Evolutionary conservation across 1,284 basidiomycete genomes (phyloP), one percentile per base, ranked within the genome.

Genomic region (Ganoderma lucidum): DNA sequence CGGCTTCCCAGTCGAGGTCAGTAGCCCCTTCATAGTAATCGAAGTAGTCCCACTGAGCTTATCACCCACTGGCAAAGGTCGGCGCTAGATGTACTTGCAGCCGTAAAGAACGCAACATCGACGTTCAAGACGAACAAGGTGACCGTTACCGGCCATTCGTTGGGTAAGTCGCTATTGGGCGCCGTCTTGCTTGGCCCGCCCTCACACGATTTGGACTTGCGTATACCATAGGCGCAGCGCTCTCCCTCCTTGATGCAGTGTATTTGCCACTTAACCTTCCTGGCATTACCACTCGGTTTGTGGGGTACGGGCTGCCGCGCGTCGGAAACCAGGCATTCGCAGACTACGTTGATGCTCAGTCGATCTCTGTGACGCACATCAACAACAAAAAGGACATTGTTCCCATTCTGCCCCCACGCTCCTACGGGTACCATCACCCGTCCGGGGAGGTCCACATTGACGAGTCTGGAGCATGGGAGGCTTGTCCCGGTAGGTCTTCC

Each of bases 271-370:
- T 85, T 28, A 83, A 85, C 66, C 77, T 88, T 5, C 65, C 79
- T 83, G 74, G 72, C 3, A 80, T 80, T 1, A 78, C 74, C 2
- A 79, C 86, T 74, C 80, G 78, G 66, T 81, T 81, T 42, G 75
- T 87, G 42, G 81, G 77, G 0, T 88, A 85, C 70, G 84, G 85
- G 17, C 81, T 89, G 76, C 91, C 91, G 28, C 83, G 90, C 51
- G 89, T 77, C 81, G 86, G 86, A 86, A 68, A 91, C 87, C 59
- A 92, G 88, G 76, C 80, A 81, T 76, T 86, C 78, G 89, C 88
- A 0, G 71, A 88, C 73, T 90, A 86, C 69, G 83, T 91, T n/a
- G 89, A 91, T 73, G 76, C 86, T 41, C 75, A 65, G 58, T 74
- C 73, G 23, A 72, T 71, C 48, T 71, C 74, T 2, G 71, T 80